phyloP scores from a whole-genome alignment of 352 stramenopile genomes.

The Phytopythium delawarense region DNA sequence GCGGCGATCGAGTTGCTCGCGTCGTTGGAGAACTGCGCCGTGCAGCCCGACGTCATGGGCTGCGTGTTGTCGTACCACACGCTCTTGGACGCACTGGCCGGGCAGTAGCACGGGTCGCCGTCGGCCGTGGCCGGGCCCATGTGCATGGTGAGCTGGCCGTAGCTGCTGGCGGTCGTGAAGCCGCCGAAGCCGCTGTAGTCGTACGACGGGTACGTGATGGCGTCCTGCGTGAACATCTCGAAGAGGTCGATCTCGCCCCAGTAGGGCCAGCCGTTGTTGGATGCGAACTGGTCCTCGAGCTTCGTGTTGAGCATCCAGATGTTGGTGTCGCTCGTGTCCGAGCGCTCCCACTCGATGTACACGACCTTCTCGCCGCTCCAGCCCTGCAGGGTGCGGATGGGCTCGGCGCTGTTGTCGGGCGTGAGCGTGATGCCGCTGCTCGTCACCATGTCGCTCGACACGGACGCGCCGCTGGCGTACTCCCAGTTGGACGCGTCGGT shows the following conservation, averaged over 20 bases:
- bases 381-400: constrained; percentile 54
- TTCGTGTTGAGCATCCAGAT: constrained; percentile 86
- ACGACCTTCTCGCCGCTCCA: constrained; percentile 74
- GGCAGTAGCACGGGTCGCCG: constrained; percentile 55
- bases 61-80: constrained; percentile 51
- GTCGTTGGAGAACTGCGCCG: constrained; percentile 61
- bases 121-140: constrained; percentile 43
- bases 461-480: constrained; percentile 34
- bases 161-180: constrained; percentile 37
- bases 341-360: constrained; percentile 65
- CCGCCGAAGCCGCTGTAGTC: constrained; percentile 45
- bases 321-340: constrained; percentile 66
- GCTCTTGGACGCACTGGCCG: constrained; percentile 36
- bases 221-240: constrained; percentile 81
- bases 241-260: constrained; percentile 79
- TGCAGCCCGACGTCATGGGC: constrained; percentile 63
- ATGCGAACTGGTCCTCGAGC: constrained; percentile 54
- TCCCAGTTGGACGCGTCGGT: constrained; percentile 57
- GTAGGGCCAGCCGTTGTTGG: constrained; percentile 61
- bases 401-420: constrained; percentile 40
- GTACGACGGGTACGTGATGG: constrained; percentile 26
- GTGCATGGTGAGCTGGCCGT: constrained; percentile 72
- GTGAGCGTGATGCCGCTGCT: constrained; percentile 52
- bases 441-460: constrained; percentile 42
- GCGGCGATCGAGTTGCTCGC: constrained; percentile 60